A percentile compares a stretch with the other conserved stretches of the same genome.
Conservation (phyloP, 1,139 yeast species). For the Groenewaldozyma auringiensis region DNA sequence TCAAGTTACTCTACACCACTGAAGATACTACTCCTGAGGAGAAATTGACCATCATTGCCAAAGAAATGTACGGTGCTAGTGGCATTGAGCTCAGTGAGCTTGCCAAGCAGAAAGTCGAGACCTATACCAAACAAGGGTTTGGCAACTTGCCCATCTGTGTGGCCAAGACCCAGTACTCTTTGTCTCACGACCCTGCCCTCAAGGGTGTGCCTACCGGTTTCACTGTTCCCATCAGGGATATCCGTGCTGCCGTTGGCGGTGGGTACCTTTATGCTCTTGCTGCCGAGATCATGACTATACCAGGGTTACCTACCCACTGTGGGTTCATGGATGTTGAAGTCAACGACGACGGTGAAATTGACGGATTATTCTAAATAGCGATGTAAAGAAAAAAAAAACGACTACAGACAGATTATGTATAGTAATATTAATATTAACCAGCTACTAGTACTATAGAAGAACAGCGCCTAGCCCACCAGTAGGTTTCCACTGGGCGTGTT, state of each 20-base stretch:
- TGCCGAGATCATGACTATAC: slow-evolving; percentile 95
- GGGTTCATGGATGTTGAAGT: slow-evolving; percentile 98
- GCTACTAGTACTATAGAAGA: slow-evolving; percentile 42
- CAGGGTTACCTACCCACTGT: slow-evolving; percentile 93
- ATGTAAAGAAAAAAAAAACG: neutral
- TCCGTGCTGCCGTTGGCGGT: slow-evolving; percentile 92
- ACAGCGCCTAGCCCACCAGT: slow-evolving; percentile 88
- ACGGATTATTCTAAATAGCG: slow-evolving; percentile 68
- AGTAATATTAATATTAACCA: too few relatives aligned
- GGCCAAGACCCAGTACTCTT: slow-evolving; percentile 95
- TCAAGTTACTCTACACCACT: slow-evolving; percentile 67
- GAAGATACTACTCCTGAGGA: slow-evolving; percentile 66
- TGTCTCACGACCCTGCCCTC: slow-evolving; percentile 87
- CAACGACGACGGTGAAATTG: slow-evolving; percentile 86
- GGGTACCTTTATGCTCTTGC: slow-evolving; percentile 95
- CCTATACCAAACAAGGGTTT: slow-evolving; percentile 84
- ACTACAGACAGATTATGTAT: neutral
- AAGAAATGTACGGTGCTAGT: slow-evolving; percentile 90
- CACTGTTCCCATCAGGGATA: slow-evolving; percentile 89
- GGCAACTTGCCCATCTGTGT: slow-evolving; percentile 91
- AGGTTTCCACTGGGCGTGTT: slow-evolving; percentile 35
- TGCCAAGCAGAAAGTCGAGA: slow-evolving; percentile 76
- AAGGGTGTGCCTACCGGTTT: slow-evolving; percentile 96
- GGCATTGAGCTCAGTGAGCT: slow-evolving; percentile 79
- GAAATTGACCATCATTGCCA: slow-evolving; percentile 76